These are phyloP conservation scores for Xylaria sp. DNA, from an alignment of 495 filamentous ascomycete species.

Conservation along the genomic window DNA sequence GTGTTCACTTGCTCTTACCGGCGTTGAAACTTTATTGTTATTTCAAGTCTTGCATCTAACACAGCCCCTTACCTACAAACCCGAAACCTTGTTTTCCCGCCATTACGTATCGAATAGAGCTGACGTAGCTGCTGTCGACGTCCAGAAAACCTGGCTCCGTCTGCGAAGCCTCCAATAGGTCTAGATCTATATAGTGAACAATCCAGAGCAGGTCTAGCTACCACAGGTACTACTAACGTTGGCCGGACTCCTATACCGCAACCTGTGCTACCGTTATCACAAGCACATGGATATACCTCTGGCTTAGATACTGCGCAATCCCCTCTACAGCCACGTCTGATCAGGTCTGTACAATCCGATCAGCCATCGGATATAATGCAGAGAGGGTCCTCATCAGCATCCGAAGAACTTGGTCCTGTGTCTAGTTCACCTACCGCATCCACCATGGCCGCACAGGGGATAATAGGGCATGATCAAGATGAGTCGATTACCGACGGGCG, in stretches of 20 bases:
- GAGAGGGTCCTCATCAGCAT: constrained; percentile 40
- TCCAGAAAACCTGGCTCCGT: constrained; percentile 33
- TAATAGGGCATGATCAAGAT: constrained; percentile 41
- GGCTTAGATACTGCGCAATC: constrained; percentile 33
- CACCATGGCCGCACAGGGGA: constrained; percentile 41
- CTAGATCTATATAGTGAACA: constrained; percentile 26
- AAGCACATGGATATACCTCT: constrained; percentile 35
- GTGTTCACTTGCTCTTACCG: constrained; percentile 26
- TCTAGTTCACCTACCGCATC: constrained; percentile 36
- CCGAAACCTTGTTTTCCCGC: neutral
- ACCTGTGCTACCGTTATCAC: constrained; percentile 32
- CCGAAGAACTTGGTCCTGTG: constrained; percentile 41
- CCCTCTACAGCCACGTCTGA: constrained; percentile 35
- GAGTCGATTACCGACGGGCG: constrained; percentile 47
- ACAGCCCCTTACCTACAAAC: neutral
- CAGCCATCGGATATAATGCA: constrained; percentile 43
- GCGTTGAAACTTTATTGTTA: neutral
- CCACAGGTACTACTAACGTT: constrained; percentile 19
- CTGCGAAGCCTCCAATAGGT: constrained; percentile 31
- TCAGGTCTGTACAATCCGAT: constrained; percentile 32
- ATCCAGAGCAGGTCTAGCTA: constrained; percentile 26
- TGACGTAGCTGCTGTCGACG: constrained; percentile 1
- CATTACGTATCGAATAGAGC: constrained; percentile 1
- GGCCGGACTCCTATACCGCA: constrained; percentile 28
- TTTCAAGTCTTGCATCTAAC: constrained; percentile 3